These are phyloP conservation scores for Coemansia umbellata DNA, from an alignment of 192 early-diverging fungal genomes.

Conservation along the genomic window DNA sequence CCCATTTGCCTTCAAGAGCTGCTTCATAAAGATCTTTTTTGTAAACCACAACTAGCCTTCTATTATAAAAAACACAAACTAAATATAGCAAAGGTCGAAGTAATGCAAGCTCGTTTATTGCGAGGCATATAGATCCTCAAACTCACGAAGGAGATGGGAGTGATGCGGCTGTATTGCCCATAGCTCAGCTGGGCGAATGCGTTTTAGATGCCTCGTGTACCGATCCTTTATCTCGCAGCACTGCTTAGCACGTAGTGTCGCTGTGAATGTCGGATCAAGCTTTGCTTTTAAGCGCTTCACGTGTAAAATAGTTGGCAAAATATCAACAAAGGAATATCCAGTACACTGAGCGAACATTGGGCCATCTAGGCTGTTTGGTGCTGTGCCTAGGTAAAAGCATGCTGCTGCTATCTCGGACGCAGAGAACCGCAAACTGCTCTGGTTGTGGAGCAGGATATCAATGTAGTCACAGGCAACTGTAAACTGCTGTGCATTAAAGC, in stretches of 20 bases:
- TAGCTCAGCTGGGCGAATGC: constrained; percentile 39
- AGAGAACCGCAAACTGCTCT: constrained; percentile 18
- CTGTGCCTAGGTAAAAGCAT: constrained; percentile 41
- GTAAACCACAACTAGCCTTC: neutral
- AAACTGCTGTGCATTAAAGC: constrained; percentile 28
- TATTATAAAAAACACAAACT: neutral
- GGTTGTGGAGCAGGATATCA: constrained; percentile 41
- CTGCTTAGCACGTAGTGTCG: constrained; percentile 15
- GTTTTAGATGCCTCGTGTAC: constrained; percentile 17
- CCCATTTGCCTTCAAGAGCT: no score
- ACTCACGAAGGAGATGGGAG: constrained; percentile 34
- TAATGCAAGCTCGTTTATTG: neutral
- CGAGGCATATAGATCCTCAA: constrained; percentile 18
- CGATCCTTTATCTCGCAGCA: constrained; percentile 35
- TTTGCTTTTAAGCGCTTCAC: constrained; percentile 16
- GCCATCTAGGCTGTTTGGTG: constrained; percentile 25
- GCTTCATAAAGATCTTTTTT: neutral
- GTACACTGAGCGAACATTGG: constrained; percentile 31
- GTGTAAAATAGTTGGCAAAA: constrained; percentile 28
- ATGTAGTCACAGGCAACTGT: constrained; percentile 37
- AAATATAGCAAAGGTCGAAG: neutral
- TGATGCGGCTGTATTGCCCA: constrained; percentile 51
- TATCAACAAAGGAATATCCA: constrained; percentile 18
- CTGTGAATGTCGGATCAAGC: constrained; percentile 7
- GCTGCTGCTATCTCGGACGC: constrained; percentile 46